Percentiles rank a stretch among this genome's conserved stretches.
phyloP scores from a whole-genome alignment of 106 monocot species.

The Ottelia alismoides region DNA sequence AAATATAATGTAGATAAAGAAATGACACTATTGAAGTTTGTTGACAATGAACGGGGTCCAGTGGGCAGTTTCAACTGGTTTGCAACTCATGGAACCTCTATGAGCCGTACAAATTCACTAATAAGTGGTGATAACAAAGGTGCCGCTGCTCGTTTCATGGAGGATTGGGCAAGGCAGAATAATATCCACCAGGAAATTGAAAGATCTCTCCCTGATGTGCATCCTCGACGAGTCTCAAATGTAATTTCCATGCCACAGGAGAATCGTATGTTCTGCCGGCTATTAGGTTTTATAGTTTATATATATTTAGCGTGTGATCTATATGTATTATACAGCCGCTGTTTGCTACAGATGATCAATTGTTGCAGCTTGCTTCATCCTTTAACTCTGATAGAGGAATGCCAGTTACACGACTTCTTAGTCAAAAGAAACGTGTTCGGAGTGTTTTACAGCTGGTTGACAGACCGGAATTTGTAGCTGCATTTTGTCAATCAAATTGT shows the following conservation, averaged over 20 bases:
- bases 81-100: slow-evolving; percentile 95
- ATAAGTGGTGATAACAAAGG: slow-evolving; percentile 97
- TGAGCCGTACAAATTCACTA: slow-evolving; percentile 76
- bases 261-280: slow-evolving; percentile 23
- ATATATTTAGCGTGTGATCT: too few species aligned
- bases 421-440: slow-evolving; percentile 33
- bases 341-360: slow-evolving; percentile 38
- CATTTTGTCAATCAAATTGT: slow-evolving; percentile 92
- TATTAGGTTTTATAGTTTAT: too few species aligned
- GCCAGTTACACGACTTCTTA: slow-evolving; percentile 25
- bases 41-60: slow-evolving; percentile 66
- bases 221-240: slow-evolving; percentile 43
- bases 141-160: slow-evolving; percentile 93
- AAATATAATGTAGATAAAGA: slow-evolving; percentile 64
- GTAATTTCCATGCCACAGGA: slow-evolving; percentile 42
- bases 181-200: slow-evolving; percentile 17
- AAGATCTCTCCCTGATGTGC: slow-evolving; percentile 1
- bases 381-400: slow-evolving; percentile 66
- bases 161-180: slow-evolving; percentile 67
- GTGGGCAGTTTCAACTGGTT: slow-evolving; percentile 94
- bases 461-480: slow-evolving; percentile 60
- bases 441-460: slow-evolving; percentile 27
- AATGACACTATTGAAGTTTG: slow-evolving; percentile 92
- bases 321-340: too few species aligned
- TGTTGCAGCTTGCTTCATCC: slow-evolving; percentile 47